phyloP scores from a whole-genome alignment of 164 flowering plant species.

The Chimonanthus praecox region DNA sequence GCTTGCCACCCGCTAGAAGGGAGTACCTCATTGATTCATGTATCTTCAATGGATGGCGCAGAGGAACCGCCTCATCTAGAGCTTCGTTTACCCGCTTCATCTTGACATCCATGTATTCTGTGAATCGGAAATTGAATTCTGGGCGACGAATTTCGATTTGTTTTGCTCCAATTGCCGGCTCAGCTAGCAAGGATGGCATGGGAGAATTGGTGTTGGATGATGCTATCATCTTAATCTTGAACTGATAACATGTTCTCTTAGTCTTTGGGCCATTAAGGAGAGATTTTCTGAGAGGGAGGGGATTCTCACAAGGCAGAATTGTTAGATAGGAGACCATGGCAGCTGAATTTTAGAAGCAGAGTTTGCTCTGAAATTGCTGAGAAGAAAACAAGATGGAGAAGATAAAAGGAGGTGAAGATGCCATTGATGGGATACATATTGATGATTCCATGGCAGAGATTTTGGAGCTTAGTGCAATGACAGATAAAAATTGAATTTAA shows the following conservation, averaged over 20 bases:
- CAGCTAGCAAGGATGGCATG: background rate
- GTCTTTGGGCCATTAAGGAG: background rate
- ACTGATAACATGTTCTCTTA: background rate
- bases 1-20: constrained; percentile 51
- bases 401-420: too few species aligned
- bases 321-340: background rate
- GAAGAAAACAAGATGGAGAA: too few species aligned
- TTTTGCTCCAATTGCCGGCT: background rate
- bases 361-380: too few species aligned
- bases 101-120: constrained; percentile 34
- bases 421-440: too few species aligned
- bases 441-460: too few species aligned
- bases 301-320: background rate
- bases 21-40: constrained; percentile 47
- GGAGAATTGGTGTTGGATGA: background rate
- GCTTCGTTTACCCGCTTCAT: constrained; percentile 36
- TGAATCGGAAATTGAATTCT: constrained; percentile 11
- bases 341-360: too few species aligned
- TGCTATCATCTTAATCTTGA: background rate
- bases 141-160: background rate
- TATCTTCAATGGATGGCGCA: constrained; percentile 33
- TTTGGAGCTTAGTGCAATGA: too few species aligned
- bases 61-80: constrained; percentile 40
- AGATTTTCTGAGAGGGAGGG: background rate
- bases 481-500: too few species aligned